Conservation (phyloP, 805 yeast genomes). For the Lachancea quebecensis region DNA sequence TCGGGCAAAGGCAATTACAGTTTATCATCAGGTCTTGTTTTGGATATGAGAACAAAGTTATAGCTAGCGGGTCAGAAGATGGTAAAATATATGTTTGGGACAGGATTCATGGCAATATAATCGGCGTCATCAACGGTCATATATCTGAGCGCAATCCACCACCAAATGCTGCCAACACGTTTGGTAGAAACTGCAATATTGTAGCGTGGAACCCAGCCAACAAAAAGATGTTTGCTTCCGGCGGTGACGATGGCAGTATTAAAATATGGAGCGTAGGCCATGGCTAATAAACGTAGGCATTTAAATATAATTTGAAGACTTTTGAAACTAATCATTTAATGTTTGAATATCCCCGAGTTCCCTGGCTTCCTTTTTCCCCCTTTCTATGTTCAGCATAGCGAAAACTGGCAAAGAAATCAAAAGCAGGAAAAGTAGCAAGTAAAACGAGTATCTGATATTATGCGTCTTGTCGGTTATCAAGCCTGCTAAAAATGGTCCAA, state of each 20-base stretch:
- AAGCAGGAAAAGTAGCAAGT: constrained; percentile 49
- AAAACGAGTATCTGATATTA: constrained; percentile 66
- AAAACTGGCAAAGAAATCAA: constrained; percentile 54
- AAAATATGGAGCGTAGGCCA: constrained; percentile 55
- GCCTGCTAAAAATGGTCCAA: constrained; percentile 72
- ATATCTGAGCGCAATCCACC: constrained; percentile 14
- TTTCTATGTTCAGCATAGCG: constrained; percentile 44
- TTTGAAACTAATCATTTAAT: neutral
- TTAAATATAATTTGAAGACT: neutral
- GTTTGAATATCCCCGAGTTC: constrained; percentile 26
- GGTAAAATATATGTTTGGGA: constrained; percentile 76
- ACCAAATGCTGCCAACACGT: constrained; percentile 15
- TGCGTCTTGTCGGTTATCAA: constrained; percentile 65
- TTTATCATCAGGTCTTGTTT: constrained; percentile 70
- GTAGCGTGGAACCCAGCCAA: constrained; percentile 63
- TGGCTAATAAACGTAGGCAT: constrained; percentile 3
- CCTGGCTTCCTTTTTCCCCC: constrained; percentile 53
- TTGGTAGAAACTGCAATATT: constrained; percentile 49
- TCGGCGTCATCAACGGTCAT: constrained; percentile 34
- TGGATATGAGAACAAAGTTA: constrained; percentile 62
- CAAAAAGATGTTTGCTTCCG: constrained; percentile 61
- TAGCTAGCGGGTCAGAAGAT: constrained; percentile 81
- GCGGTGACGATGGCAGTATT: constrained; percentile 73
- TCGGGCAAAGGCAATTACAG: constrained; percentile 66
- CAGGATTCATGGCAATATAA: constrained; percentile 57